Conservation (phyloP, 805 yeast species). For the Ogataea nakhonphanomensis region DNA sequence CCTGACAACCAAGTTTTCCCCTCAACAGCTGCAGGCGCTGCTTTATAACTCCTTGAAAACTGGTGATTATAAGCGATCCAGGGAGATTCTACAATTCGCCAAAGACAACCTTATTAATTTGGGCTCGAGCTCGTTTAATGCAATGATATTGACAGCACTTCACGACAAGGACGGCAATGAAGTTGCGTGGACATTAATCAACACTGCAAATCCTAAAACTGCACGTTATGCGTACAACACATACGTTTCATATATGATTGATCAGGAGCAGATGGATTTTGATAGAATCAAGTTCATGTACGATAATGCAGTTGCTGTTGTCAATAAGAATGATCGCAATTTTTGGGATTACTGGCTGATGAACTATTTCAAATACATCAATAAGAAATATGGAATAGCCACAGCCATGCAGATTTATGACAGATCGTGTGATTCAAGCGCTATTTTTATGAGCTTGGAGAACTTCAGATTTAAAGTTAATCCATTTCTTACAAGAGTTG, state of each 20-base stretch:
- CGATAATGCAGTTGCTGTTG: conserved; percentile 10
- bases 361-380: conserved; percentile 31
- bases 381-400: conserved; percentile 23
- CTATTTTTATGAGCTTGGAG: conserved; percentile 14
- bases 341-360: conserved; percentile 33
- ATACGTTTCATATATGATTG: conserved; percentile 30
- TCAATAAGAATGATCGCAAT: conserved; percentile 16
- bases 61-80: conserved; percentile 28
- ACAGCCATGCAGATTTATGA: conserved; percentile 25
- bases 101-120: conserved; percentile 19
- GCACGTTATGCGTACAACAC: conserved; percentile 29
- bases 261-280: conserved; percentile 22
- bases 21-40: conserved; percentile 31
- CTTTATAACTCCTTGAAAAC: conserved; percentile 26
- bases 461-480: conserved; percentile 20
- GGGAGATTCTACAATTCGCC: conserved; percentile 29
- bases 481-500: conserved; percentile 28
- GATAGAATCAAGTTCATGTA: conserved; percentile 24
- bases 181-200: conserved; percentile 31
- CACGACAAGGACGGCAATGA: conserved; percentile 15
- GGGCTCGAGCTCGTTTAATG: conserved; percentile 29
- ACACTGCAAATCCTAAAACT: conserved; percentile 14
- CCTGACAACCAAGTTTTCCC: conserved; percentile 23
- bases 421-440: conserved; percentile 6
- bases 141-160: conserved; percentile 30